Conservation (phyloP, 805 yeast species). For the Lipomyces yamanashiensis region DNA sequence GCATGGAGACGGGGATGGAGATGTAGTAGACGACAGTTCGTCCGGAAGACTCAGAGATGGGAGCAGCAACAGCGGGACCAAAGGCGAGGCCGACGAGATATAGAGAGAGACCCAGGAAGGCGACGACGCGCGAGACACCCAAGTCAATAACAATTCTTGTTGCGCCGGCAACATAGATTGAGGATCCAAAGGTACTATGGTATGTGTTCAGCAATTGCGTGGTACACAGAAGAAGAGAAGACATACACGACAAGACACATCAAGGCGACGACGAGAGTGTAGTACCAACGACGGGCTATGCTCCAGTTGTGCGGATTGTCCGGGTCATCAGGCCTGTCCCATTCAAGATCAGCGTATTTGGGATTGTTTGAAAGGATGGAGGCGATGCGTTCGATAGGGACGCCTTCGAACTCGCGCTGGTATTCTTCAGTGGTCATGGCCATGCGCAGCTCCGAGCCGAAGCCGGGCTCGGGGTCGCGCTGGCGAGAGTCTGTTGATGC, state of each 20-base stretch:
- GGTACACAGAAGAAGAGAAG: too few relatives aligned
- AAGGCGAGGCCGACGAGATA: constrained; percentile 69
- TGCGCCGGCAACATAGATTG: constrained; percentile 69
- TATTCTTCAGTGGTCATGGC: constrained; percentile 19
- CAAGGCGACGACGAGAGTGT: constrained; percentile 42
- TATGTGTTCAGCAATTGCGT: not conserved
- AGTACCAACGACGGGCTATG: constrained; percentile 47
- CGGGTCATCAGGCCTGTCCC: constrained; percentile 45
- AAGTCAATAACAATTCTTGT: constrained; percentile 56
- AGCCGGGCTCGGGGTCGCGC: not conserved
- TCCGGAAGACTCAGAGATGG: constrained; percentile 71
- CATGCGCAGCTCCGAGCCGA: constrained; percentile 5
- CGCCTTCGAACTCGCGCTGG: constrained; percentile 7
- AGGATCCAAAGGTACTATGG: constrained; percentile 65
- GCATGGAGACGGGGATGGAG: constrained; percentile 45
- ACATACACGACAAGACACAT: constrained; percentile 35
- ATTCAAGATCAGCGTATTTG: constrained; percentile 20
- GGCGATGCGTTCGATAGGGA: constrained; percentile 9
- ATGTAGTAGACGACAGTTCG: constrained; percentile 59
- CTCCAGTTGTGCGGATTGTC: constrained; percentile 49
- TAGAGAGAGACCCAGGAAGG: constrained; percentile 59
- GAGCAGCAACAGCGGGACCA: constrained; percentile 51
- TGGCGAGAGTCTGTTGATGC: too few relatives aligned
- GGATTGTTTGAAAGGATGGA: not conserved
- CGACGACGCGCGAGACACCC: constrained; percentile 63